Evolutionary conservation across 2,329 filamentous ascomycete species (phyloP), one percentile per base, ranked within the genome.

Genomic region (Neophaeococcomyces aloes): DNA sequence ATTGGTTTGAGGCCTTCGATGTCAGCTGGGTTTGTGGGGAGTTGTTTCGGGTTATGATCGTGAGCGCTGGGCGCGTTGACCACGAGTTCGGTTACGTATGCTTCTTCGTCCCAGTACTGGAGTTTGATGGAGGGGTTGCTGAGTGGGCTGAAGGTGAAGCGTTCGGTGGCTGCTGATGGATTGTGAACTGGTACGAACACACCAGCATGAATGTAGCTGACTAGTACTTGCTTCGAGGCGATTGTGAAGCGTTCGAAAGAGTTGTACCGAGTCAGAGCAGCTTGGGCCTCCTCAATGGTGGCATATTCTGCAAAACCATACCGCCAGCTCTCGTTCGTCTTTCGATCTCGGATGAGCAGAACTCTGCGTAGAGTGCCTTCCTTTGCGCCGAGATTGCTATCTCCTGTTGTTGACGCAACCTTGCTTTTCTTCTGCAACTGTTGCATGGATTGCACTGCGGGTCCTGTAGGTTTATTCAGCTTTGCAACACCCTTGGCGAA

Each of bases 251-350:
- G 81, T 8, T 84, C 76, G 21, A 80, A 77, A 27, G 79, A 80
- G 30, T 77, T 76, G 53, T 82, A 81, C 52, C 86, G 85, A 17
- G 74, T 70, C 57, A 88, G 65, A 3, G 86, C 86, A 17, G 79
- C 81, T 59, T 79, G 74, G 2, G 86, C 83, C 60, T 91, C 84
- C 59, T 83, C 78, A 14, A 86, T 68, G 0, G 77, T 82, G 54
- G 77, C 80, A 58, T 88, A 93, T 60, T 93, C 86, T 1, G 80
- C 86, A 61, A 93, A 93, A 0, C 85, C 86, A 55, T 86, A 93
- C 52, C 80, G 76, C 71, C 83, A 84, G 40, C 81, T 86, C 48
- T 84, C 79, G 43, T 85, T 75, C 3, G 72, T 81, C 48, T 70
- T 71, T 34, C 79, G 73, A 57, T 89, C 83, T 44, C 86, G 76